Percentiles rank a stretch among this genome's conserved stretches.
phyloP scores from a whole-genome alignment of 2,329 filamentous ascomycete genomes.

The Colletotrichum aenigma region DNA sequence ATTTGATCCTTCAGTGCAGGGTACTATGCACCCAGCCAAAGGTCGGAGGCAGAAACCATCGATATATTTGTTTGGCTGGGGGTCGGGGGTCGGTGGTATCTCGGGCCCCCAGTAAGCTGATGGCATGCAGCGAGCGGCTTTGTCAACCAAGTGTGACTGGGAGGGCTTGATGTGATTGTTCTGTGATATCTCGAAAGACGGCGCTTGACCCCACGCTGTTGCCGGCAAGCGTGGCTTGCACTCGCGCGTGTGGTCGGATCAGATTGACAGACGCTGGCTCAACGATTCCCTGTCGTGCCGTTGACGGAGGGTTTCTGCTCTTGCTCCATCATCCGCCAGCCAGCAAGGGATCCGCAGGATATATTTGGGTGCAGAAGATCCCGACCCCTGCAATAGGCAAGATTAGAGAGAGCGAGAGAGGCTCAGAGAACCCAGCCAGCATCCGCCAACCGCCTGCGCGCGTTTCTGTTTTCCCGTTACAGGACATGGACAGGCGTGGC shows the following conservation, averaged over 20 bases:
- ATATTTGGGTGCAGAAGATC: neutral
- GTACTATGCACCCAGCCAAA: neutral
- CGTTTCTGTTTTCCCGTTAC: neutral
- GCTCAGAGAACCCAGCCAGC: neutral
- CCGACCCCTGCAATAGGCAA: neutral
- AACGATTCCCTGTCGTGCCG: neutral
- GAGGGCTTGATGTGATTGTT: neutral
- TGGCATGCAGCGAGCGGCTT: neutral
- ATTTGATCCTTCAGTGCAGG: neutral
- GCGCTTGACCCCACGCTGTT: neutral
- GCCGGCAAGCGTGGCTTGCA: neutral
- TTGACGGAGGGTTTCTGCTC: neutral
- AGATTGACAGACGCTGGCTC: neutral
- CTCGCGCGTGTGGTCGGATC: neutral
- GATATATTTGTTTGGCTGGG: neutral
- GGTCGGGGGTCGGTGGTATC: neutral
- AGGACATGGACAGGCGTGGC: neutral
- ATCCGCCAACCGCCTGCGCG: neutral
- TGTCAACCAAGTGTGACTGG: neutral
- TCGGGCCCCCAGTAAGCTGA: conserved; percentile 1
- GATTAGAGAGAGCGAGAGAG: neutral
- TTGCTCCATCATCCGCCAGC: neutral
- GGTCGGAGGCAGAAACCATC: neutral
- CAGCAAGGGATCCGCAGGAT: neutral
- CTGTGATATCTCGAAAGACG: neutral